Conservation (phyloP, 176 grass and related monocot genomes). For the Cocos nucifera region DNA sequence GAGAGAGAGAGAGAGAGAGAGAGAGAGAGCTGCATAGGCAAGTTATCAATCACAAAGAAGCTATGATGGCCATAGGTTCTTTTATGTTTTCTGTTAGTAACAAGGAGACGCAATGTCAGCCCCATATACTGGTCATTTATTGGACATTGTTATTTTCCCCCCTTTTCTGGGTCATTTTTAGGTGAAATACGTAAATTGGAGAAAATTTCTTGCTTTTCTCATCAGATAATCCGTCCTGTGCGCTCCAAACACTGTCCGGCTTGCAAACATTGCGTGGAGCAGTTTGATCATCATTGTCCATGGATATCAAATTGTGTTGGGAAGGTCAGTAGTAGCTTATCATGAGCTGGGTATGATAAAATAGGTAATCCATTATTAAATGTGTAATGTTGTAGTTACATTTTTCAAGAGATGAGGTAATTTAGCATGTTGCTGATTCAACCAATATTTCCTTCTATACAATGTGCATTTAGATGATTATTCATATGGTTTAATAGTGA, state of each 20-base stretch:
- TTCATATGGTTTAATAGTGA: no score
- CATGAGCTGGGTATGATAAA: no score
- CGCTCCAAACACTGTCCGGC: conserved; percentile 92
- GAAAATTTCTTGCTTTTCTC: conserved; percentile 19
- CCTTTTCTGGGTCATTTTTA: neutral
- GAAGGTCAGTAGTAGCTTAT: conserved; percentile 41
- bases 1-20: no score
- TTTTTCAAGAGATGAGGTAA: no score
- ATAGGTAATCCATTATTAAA: no score
- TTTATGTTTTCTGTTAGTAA: neutral
- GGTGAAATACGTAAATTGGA: neutral
- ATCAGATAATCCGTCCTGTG: conserved; percentile 91
- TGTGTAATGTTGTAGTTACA: no score
- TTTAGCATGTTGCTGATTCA: no score
- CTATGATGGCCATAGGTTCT: neutral
- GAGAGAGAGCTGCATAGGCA: no score
- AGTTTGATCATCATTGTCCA: conserved; percentile 95
- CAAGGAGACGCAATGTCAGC: neutral
- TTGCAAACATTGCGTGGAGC: conserved; percentile 87
- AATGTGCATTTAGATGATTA: no score
- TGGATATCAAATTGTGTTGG: conserved; percentile 99
- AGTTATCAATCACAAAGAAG: no score
- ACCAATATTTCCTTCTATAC: no score
- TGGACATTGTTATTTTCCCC: no score
- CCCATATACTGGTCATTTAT: neutral